These are phyloP conservation scores for Petunia axillaris DNA, from an alignment of 257 asterid genomes.

Conservation along the genomic window DNA sequence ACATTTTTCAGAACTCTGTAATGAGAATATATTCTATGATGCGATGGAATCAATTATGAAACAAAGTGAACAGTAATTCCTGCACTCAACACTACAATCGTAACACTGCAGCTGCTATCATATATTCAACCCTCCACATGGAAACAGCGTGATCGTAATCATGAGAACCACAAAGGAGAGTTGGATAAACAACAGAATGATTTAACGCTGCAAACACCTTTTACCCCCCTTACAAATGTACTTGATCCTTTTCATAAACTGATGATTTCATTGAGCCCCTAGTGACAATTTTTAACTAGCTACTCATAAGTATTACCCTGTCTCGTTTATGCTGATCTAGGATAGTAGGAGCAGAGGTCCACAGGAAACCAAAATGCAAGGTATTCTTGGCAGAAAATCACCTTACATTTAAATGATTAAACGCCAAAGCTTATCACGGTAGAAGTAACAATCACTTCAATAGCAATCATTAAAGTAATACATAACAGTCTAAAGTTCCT, in stretches of 20 bases:
- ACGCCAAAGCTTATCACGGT: not conserved
- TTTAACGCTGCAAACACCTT: not conserved
- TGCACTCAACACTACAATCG: not conserved
- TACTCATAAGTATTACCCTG: not conserved
- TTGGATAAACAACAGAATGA: not conserved
- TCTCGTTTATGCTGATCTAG: not conserved
- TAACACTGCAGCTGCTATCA: conserved; percentile 7
- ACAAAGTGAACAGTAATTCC: not conserved
- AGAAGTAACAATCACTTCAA: conserved; percentile 1
- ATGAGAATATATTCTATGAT: conserved; percentile 4
- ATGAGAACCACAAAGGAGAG: not conserved
- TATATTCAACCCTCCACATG: not conserved
- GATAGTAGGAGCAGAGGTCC: not conserved
- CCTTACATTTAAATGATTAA: not conserved
- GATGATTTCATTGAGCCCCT: conserved; percentile 1
- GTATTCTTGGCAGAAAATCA: not conserved
- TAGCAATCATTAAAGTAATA: not conserved
- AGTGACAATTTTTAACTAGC: not conserved
- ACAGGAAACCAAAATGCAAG: not conserved
- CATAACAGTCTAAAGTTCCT: not conserved
- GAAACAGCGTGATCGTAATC: not conserved
- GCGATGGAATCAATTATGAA: not conserved
- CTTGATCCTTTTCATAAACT: not conserved
- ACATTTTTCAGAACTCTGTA: conserved; percentile 4
- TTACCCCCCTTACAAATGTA: not conserved